Percentiles rank a stretch among this genome's conserved stretches.
Evolutionary conservation across 495 filamentous ascomycete genomes (phyloP).

Genomic region (Aspergillus indologenus): DNA sequence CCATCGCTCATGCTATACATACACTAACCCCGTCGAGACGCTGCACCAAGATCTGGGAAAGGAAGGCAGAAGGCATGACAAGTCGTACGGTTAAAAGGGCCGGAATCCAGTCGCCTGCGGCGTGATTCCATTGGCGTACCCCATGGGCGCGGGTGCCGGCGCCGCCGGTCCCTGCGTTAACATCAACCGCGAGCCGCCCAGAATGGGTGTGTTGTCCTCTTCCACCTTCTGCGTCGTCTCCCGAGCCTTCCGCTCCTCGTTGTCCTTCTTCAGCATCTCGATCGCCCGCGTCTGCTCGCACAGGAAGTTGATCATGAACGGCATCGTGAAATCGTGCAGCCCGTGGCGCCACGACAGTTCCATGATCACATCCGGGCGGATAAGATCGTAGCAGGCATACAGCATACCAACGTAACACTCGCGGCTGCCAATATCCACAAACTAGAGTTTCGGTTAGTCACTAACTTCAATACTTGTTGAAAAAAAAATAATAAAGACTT

Average conservation of each 20-base stretch:
- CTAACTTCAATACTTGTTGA: neutral
- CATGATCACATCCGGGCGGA: slow-evolving; percentile 85
- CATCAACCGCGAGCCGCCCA: slow-evolving; percentile 90
- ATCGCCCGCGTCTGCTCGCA: slow-evolving; percentile 86
- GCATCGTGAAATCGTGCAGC: slow-evolving; percentile 97
- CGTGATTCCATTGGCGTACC: slow-evolving; percentile 76
- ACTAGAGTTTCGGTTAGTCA: slow-evolving; percentile 53
- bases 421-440: slow-evolving; percentile 97
- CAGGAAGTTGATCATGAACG: slow-evolving; percentile 98
- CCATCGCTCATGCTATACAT: slow-evolving; percentile 43
- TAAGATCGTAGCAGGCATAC: slow-evolving; percentile 97
- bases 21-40: slow-evolving; percentile 20
- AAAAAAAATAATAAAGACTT: slow-evolving; percentile 42
- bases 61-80: slow-evolving; percentile 8
- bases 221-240: slow-evolving; percentile 84
- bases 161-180: slow-evolving; percentile 83
- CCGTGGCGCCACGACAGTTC: slow-evolving; percentile 97
- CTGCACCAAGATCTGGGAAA: slow-evolving; percentile 6
- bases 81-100: slow-evolving; percentile 46
- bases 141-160: slow-evolving; percentile 55
- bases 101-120: slow-evolving; percentile 76
- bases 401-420: slow-evolving; percentile 99
- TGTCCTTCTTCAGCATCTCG: slow-evolving; percentile 84
- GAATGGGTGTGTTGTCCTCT: slow-evolving; percentile 90
- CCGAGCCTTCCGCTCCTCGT: slow-evolving; percentile 90